Percentiles rank a stretch among this genome's conserved stretches.
Conservation (phyloP, 2,329 filamentous ascomycete species). For the Didymella exigua region DNA sequence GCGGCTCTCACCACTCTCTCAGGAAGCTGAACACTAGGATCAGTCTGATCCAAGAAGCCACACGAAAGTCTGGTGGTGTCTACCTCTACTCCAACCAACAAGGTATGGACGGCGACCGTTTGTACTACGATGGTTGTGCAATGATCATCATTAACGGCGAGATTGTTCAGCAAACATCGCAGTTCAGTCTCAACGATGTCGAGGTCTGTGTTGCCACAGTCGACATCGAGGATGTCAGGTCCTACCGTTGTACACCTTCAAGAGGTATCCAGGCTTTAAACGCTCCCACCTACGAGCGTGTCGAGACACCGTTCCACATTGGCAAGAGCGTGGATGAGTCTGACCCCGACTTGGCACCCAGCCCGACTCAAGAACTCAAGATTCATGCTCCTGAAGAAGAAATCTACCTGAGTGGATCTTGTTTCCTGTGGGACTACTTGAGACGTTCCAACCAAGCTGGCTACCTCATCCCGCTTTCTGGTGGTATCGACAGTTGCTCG, state of each 20-base stretch:
- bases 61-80: constrained; percentile 64
- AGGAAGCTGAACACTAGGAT: constrained; percentile 69
- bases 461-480: constrained; percentile 63
- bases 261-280: constrained; percentile 63
- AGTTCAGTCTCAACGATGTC: constrained; percentile 64
- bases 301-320: constrained; percentile 54
- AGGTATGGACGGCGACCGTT: constrained; percentile 52
- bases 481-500: constrained; percentile 67
- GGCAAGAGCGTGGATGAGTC: constrained; percentile 50
- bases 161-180: constrained; percentile 68
- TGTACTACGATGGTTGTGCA: constrained; percentile 57
- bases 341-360: constrained; percentile 55
- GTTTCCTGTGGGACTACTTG: constrained; percentile 71
- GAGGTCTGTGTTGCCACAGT: constrained; percentile 62
- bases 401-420: constrained; percentile 68
- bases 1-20: constrained; percentile 70
- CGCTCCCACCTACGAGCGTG: constrained; percentile 54
- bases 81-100: constrained; percentile 69
- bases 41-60: constrained; percentile 69
- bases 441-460: constrained; percentile 59
- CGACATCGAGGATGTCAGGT: constrained; percentile 71
- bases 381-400: constrained; percentile 67
- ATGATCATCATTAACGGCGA: constrained; percentile 69
- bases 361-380: constrained; percentile 54
- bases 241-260: constrained; percentile 62